Evolutionary conservation across 2,329 filamentous ascomycete species (phyloP), one percentile per base, ranked within the genome.

Genomic region (Trichoderma sp.): DNA sequence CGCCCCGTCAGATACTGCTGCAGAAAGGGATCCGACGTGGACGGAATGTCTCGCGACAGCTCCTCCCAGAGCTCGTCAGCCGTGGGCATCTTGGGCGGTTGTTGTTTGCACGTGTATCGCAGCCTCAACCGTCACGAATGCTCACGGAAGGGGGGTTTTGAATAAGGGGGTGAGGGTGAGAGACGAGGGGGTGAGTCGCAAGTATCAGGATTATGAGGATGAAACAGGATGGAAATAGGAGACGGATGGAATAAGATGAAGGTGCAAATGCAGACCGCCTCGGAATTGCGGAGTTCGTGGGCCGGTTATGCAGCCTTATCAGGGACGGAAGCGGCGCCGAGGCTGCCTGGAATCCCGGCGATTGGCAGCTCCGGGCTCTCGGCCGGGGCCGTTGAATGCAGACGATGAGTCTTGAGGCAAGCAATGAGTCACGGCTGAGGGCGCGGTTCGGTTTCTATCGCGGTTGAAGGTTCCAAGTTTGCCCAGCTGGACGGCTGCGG

Each of bases 1-100:
- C 93, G 86, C 24, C 92, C 92, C 50, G 86, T 78, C 45, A 96
- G 79, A 73, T 96, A 97, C 74, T 94, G 88, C 71, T 92, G 87
- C 54, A 97, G 85, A 75, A 96, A 93, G 0, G 89, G 87, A 71
- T 96, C 92, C 10, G 85, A 79, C 21, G 78, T 77, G 2, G 78
- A 76, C 5, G 87, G 87, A 44, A 90, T 78, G n/a, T 83, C 85
- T 66, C 81, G 75, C 52, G 79, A 75, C 66, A 88, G 74, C 69
- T 86, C 84, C 34, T 79, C 80, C 85, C 85, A 89, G 64, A 88
- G 85, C 63, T 86, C 80, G 45, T 86, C 81, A 54, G 81, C 79
- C 73, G 82, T 78, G 39, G 76, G 73, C 74, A 80, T 80, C 28
- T 44, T 61, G 44, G 41, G n/a, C 21, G 14, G 30, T 26, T 30